Conservation (phyloP, 257 asterid genomes). For the Jacaranda copaia region DNA sequence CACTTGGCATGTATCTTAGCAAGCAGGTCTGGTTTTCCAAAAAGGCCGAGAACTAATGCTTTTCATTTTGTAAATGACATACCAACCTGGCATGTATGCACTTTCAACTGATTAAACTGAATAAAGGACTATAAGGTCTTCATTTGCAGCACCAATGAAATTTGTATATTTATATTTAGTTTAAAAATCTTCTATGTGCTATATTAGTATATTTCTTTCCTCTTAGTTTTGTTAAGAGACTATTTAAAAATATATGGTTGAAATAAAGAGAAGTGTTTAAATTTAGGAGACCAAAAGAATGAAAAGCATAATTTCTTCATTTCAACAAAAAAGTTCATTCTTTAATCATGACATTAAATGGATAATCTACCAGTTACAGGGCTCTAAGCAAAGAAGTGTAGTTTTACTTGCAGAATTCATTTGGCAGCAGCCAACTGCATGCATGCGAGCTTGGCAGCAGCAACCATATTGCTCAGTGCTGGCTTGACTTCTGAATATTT, state of each 20-base stretch:
- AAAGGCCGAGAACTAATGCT: constrained; percentile 32
- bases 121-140: constrained; percentile 33
- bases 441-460: constrained; percentile 22
- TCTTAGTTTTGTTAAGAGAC: too few species aligned
- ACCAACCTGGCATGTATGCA: constrained; percentile 21
- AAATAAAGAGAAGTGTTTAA: too few species aligned
- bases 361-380: neutral
- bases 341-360: neutral
- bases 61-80: constrained; percentile 6
- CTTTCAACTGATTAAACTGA: constrained; percentile 29
- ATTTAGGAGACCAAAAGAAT: too few species aligned
- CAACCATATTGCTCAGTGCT: constrained; percentile 21
- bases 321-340: neutral
- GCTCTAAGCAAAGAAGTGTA: too few species aligned
- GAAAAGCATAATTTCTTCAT: too few species aligned
- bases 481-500: neutral
- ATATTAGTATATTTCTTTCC: neutral
- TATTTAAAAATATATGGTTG: too few species aligned
- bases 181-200: neutral
- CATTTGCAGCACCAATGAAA: neutral
- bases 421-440: neutral
- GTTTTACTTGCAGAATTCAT: neutral
- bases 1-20: constrained; percentile 50
- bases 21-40: constrained; percentile 44
- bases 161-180: neutral